These are phyloP conservation scores for Prunus salicina DNA, from an alignment of 306 rosid species.

Conservation along the genomic window DNA sequence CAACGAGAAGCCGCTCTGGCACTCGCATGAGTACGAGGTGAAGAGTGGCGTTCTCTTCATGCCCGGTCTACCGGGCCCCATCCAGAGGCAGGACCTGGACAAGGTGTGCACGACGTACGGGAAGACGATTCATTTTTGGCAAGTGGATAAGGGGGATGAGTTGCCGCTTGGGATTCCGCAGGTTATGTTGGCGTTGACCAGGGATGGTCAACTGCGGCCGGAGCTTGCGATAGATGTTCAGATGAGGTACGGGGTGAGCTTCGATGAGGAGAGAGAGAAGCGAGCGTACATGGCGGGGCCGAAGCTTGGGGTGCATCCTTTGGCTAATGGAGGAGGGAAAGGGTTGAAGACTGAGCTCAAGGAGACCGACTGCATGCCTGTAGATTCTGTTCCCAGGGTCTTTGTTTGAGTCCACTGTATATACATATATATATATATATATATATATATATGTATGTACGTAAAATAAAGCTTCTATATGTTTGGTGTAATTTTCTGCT, in stretches of 20 bases:
- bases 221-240: conserved; percentile 33
- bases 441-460: too few species aligned
- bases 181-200: conserved; percentile 74
- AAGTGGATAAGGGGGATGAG: conserved; percentile 53
- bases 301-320: conserved; percentile 56
- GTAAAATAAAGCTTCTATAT: background rate
- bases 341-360: conserved; percentile 62
- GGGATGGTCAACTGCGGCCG: conserved; percentile 58
- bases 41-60: conserved; percentile 65
- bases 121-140: conserved; percentile 80
- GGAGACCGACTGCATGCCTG: conserved; percentile 31
- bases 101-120: conserved; percentile 74
- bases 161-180: conserved; percentile 76
- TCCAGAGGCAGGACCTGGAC: conserved; percentile 58
- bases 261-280: conserved; percentile 49
- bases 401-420: conserved; percentile 31
- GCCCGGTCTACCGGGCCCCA: conserved; percentile 45
- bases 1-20: conserved; percentile 74
- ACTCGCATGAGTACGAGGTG: conserved; percentile 80
- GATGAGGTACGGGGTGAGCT: conserved; percentile 38
- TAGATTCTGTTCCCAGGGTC: conserved; percentile 31
- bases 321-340: conserved; percentile 66
- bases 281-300: conserved; percentile 64
- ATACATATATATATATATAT: too few species aligned
- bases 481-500: background rate